A percentile compares a stretch with the other conserved stretches of the same genome.
Conservation (phyloP, 257 asterid species). For the Primulina tabacum region DNA sequence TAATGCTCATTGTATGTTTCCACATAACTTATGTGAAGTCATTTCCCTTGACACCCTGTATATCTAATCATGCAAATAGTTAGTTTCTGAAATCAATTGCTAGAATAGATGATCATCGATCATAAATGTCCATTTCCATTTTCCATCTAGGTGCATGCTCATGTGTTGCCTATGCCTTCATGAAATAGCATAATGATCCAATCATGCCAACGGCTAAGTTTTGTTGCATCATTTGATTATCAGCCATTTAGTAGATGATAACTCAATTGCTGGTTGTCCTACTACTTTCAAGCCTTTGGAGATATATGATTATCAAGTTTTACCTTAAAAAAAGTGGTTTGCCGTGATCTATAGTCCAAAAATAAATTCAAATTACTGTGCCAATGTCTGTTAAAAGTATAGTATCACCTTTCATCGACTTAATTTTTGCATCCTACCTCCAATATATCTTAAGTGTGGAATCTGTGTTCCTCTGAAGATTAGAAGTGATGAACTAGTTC, state of each 20-base stretch:
- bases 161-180: conserved; percentile 27
- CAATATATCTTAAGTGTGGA: conserved; percentile 1
- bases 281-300: conserved; percentile 28
- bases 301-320: conserved; percentile 61
- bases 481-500: neutral
- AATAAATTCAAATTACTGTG: neutral
- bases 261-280: conserved; percentile 43
- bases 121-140: conserved; percentile 15
- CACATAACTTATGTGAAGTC: neutral
- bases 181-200: conserved; percentile 29
- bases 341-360: conserved; percentile 13
- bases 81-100: neutral
- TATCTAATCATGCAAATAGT: too few relatives aligned
- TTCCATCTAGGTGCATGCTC: conserved; percentile 11
- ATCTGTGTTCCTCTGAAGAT: conserved; percentile 12
- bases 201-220: conserved; percentile 38
- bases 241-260: conserved; percentile 63
- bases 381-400: conserved; percentile 21
- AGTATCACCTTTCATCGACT: conserved; percentile 7
- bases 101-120: neutral
- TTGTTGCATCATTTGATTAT: conserved; percentile 43
- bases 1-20: neutral
- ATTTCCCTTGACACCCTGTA: too few relatives aligned
- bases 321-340: conserved; percentile 51
- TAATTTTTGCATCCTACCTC: conserved; percentile 18